Base-by-base conservation (phyloP, 140 eudicot species). In the Senecio squalidus region DNA sequence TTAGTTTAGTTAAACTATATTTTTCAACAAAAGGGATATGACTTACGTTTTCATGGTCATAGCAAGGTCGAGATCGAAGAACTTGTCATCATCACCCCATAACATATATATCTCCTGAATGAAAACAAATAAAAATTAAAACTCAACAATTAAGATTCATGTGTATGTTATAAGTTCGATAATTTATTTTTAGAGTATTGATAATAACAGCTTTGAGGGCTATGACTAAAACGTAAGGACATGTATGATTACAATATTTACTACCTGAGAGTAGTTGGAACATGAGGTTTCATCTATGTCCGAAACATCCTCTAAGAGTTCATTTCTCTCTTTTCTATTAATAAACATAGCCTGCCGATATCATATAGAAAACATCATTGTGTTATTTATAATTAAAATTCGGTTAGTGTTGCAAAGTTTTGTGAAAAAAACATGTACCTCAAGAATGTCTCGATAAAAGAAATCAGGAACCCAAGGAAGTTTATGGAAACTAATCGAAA, bases 41-140 rank as follows among this genome's bases (percentile, higher is more conserved):
- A 30, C 77, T 45, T 75, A 76, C 86, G 7, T 56, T 57, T 72
- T 76, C 27, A 76, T 26, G 21, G 24, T 30, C 52, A 27, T 23
- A 21, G 82, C 86, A 36, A 55, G 46, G 44, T 72, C 70, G 36
- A 66, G 17, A 49, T 44, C 54, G 39, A 81, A 65, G 24, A 81
- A 60, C 49, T 65, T 70, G 55, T 81, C 88, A 2, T 68, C 69
- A 0, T 73, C 82, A 60, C 80, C 88, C 83, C 88, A 76, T 53
- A 81, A 44, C 60, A 81, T 24, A 54, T 69, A 55, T 33, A 76
- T 72, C 60, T 34, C 54, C 87, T 80, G 25, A 39, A 53, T 39
- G 11, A 47, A 47, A 2, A 21, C 18, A 0, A 14, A 47, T 9
- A 22, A 17, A n/a, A n/a, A n/a, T n/a, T n/a, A n/a, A n/a, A n/a